A percentile compares a stretch with the other conserved stretches of the same genome.
Evolutionary conservation across 108 stramenopile genomes (phyloP).

Genomic region (Hondaea fermentalgiana): DNA sequence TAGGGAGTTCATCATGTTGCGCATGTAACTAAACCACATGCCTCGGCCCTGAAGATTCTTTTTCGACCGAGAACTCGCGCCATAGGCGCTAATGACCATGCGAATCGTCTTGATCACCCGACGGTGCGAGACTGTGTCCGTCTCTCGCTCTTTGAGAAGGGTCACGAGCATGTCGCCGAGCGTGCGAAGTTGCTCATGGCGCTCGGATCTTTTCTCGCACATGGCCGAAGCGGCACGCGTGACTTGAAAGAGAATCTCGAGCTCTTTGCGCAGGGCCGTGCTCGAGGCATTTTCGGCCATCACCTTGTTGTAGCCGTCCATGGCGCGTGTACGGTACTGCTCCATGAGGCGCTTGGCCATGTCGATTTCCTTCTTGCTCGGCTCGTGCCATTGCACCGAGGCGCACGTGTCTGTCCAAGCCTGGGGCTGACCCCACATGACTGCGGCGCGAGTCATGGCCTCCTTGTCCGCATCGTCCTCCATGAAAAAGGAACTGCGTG

Average conservation of each 20-base stretch:
- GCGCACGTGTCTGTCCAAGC: not conserved
- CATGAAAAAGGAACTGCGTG: not conserved
- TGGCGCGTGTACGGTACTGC: not conserved
- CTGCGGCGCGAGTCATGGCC: not conserved
- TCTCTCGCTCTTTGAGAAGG: not conserved
- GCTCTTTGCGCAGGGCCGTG: not conserved
- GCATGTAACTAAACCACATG: not conserved
- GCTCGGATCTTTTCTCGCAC: not conserved
- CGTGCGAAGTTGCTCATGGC: not conserved
- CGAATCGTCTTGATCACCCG: not conserved
- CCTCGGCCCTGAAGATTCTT: not conserved
- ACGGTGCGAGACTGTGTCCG: constrained; percentile 1
- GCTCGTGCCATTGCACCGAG: constrained; percentile 3
- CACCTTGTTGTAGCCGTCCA: not conserved
- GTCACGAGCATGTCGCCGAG: not conserved
- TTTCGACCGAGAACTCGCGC: not conserved
- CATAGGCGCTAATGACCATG: not conserved
- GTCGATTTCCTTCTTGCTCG: not conserved
- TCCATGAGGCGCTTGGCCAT: not conserved
- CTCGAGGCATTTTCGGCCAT: not conserved
- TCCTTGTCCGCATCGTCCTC: not conserved
- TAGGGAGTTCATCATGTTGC: not conserved
- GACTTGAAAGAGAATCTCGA: not conserved
- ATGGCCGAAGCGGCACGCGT: not conserved
- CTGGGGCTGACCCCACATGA: not conserved